A percentile compares a stretch with the other conserved stretches of the same genome.
phyloP scores from a whole-genome alignment of 2,329 filamentous ascomycete species.

The Sarocladium strictum region DNA sequence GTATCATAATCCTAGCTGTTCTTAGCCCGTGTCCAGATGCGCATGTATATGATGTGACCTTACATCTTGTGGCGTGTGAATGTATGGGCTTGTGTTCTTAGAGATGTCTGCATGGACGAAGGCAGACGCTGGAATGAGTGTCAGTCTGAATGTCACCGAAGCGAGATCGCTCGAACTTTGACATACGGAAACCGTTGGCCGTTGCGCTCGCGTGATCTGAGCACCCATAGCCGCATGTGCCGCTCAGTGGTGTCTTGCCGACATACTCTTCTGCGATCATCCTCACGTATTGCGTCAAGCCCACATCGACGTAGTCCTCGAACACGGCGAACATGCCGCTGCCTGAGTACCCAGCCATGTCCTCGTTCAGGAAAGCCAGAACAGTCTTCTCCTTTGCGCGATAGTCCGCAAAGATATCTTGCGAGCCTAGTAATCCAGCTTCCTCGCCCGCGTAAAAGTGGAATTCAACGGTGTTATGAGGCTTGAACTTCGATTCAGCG shows the following conservation, averaged over 20 bases:
- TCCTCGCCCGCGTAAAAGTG: constrained; percentile 47
- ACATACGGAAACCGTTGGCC: constrained; percentile 32
- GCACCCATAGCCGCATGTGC: constrained; percentile 38
- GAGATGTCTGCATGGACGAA: constrained; percentile 30
- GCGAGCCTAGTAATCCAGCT: constrained; percentile 40
- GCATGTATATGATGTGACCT: constrained; percentile 14
- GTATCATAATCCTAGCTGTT: constrained; percentile 21
- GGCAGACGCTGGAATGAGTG: constrained; percentile 23
- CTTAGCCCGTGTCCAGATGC: constrained; percentile 10
- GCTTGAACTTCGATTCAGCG: constrained; percentile 30
- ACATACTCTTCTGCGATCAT: constrained; percentile 23
- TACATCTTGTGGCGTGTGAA: constrained; percentile 29
- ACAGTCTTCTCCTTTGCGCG: constrained; percentile 30
- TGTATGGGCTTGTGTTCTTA: constrained; percentile 22
- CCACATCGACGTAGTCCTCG: constrained; percentile 38
- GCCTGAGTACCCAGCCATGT: constrained; percentile 44
- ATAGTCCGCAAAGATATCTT: constrained; percentile 36
- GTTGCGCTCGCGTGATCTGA: constrained; percentile 33
- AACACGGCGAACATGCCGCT: constrained; percentile 38
- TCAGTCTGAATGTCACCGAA: neutral
- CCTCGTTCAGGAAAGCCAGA: constrained; percentile 42
- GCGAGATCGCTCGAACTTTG: neutral
- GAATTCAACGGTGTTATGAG: constrained; percentile 44
- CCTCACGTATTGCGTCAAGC: constrained; percentile 33
- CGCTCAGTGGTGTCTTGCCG: constrained; percentile 24